phyloP scores from a whole-genome alignment of 2,329 filamentous ascomycete genomes.

The Lachnellula cervina region DNA sequence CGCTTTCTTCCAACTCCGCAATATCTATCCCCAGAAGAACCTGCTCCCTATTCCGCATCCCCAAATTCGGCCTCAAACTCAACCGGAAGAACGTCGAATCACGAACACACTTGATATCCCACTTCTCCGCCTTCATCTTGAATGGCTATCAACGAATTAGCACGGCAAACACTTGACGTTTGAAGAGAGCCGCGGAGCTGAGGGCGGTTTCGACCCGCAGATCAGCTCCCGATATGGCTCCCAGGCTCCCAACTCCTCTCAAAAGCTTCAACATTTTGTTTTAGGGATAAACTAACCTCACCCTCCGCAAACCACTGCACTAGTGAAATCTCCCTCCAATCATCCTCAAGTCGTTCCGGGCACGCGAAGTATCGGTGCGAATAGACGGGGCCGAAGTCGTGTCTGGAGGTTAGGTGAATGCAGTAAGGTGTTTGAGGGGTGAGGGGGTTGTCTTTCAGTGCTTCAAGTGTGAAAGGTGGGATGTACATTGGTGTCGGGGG shows the following conservation, averaged over 20 bases:
- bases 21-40: too few relatives aligned
- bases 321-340: constrained; percentile 24
- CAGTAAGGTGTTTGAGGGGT: constrained; percentile 19
- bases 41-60: too few relatives aligned
- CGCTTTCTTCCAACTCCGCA: too few relatives aligned
- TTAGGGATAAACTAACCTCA: background rate
- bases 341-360: constrained; percentile 17
- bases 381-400: constrained; percentile 24
- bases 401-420: constrained; percentile 24
- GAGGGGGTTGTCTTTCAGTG: constrained; percentile 22
- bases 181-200: too few relatives aligned
- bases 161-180: too few relatives aligned
- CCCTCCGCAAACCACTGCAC: constrained; percentile 26
- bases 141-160: constrained; percentile 9
- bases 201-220: too few relatives aligned
- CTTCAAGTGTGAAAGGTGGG: constrained; percentile 13
- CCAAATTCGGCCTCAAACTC: constrained; percentile 24
- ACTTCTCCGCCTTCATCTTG: constrained; percentile 24
- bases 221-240: too few relatives aligned
- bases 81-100: constrained; percentile 25
- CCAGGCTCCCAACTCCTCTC: background rate
- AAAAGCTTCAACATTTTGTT: background rate
- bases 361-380: constrained; percentile 28
- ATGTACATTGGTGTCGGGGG: background rate
- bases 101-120: constrained; percentile 26